A percentile compares a stretch with the other conserved stretches of the same genome.
phyloP scores from a whole-genome alignment of 2,329 filamentous ascomycete species.

The Exophiala bonariae region DNA sequence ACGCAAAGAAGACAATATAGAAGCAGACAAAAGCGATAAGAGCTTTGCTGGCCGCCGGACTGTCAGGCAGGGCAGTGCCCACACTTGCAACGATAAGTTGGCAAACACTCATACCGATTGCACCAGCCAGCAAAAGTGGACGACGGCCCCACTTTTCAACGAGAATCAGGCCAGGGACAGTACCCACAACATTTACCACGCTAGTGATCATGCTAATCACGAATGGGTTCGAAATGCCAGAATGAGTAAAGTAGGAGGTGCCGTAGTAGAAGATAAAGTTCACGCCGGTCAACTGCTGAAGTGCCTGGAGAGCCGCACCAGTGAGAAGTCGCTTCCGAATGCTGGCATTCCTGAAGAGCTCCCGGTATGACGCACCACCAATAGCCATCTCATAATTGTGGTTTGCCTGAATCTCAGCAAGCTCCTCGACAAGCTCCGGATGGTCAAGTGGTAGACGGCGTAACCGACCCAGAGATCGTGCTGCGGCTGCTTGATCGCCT shows the following conservation, averaged over 20 bases:
- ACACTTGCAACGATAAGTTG: constrained; percentile 52
- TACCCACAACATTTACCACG: constrained; percentile 47
- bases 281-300: constrained; percentile 42
- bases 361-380: constrained; percentile 36
- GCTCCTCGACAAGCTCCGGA: constrained; percentile 57
- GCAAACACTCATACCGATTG: constrained; percentile 43
- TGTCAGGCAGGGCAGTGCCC: constrained; percentile 41
- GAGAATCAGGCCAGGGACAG: constrained; percentile 47
- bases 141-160: constrained; percentile 51
- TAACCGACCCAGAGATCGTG: constrained; percentile 59
- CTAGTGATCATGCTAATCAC: constrained; percentile 48
- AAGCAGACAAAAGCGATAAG: constrained; percentile 46
- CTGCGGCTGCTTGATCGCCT: constrained; percentile 62
- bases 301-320: constrained; percentile 37
- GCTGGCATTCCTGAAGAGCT: constrained; percentile 34
- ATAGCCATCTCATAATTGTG: constrained; percentile 30
- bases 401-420: constrained; percentile 53
- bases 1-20: constrained; percentile 49
- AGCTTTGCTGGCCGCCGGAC: constrained; percentile 39
- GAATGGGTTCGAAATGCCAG: constrained; percentile 37
- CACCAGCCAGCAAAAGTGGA: constrained; percentile 47
- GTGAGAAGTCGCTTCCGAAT: constrained; percentile 39
- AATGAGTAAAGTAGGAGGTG: constrained; percentile 12
- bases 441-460: constrained; percentile 61
- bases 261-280: constrained; percentile 39